Percentiles rank a stretch among this genome's conserved stretches.
Evolutionary conservation across 139 green algal species (phyloP).

Genomic region (Medakamo hakoo): DNA sequence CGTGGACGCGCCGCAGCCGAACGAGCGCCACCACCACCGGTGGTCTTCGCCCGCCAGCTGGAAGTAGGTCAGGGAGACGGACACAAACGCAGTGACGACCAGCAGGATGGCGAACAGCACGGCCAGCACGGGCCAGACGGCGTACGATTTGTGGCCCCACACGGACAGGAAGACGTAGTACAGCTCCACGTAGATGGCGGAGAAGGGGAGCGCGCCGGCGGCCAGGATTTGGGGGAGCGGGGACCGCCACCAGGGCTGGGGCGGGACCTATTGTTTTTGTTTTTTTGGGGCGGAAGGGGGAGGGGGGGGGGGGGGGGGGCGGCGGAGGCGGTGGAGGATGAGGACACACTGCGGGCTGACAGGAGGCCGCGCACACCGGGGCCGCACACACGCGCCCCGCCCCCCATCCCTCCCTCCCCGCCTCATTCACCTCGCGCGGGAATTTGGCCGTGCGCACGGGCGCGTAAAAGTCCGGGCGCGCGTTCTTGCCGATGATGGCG

Average conservation of each 20-base stretch:
- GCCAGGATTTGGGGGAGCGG: slow-evolving; percentile 77
- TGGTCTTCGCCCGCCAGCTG: slow-evolving; percentile 88
- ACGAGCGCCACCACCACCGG: slow-evolving; percentile 85
- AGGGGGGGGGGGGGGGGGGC: no score
- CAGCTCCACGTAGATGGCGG: slow-evolving; percentile 96
- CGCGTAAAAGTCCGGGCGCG: slow-evolving; percentile 48
- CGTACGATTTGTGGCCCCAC: slow-evolving; percentile 96
- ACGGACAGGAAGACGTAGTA: slow-evolving; percentile 95
- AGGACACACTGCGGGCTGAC: no score
- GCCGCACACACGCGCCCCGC: no score
- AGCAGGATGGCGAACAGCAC: slow-evolving; percentile 88
- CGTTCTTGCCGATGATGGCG: slow-evolving; percentile 65
- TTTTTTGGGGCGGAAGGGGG: no score
- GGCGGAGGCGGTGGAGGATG: not conserved
- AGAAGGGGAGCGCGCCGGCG: slow-evolving; percentile 89
- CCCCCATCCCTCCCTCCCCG: not conserved
- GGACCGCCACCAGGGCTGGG: slow-evolving; percentile 75
- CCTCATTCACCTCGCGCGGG: slow-evolving; percentile 30
- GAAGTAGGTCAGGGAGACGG: slow-evolving; percentile 91
- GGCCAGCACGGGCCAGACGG: slow-evolving; percentile 85
- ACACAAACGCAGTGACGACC: slow-evolving; percentile 90
- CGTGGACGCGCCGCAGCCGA: slow-evolving; percentile 91
- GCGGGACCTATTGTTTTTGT: slow-evolving; percentile 51
- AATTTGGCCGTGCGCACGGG: slow-evolving; percentile 82
- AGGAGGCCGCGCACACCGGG: no score